Conservation (phyloP, 2,329 filamentous ascomycete genomes). For the Elsinoe australis region DNA sequence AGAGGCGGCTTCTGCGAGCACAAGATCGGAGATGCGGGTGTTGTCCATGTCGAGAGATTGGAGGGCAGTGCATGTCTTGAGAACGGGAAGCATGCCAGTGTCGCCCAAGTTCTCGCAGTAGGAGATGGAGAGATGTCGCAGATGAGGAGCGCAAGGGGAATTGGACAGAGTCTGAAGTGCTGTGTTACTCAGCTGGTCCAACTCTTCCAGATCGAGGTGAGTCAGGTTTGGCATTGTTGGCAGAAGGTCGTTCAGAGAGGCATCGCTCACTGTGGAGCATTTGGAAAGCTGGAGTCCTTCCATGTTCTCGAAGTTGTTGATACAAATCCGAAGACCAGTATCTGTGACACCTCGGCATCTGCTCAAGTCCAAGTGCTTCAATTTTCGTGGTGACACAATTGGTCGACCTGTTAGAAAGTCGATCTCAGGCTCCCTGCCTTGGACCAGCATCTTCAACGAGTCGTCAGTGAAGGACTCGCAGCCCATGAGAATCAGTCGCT, state of each 20-base stretch:
- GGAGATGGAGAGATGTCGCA: constrained; percentile 79
- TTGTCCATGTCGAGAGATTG: constrained; percentile 81
- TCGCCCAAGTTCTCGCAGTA: constrained; percentile 86
- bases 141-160: constrained; percentile 60
- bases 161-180: constrained; percentile 67
- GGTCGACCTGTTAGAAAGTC: constrained; percentile 72
- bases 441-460: constrained; percentile 63
- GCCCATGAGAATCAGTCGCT: constrained; percentile 72
- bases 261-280: constrained; percentile 66
- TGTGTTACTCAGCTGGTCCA: constrained; percentile 67
- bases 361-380: constrained; percentile 80
- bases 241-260: constrained; percentile 62
- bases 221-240: constrained; percentile 69
- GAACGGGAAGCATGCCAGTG: constrained; percentile 69
- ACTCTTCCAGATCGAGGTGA: constrained; percentile 83
- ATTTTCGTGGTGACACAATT: constrained; percentile 65
- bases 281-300: constrained; percentile 78
- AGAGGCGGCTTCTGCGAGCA: constrained; percentile 75
- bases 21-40: constrained; percentile 78
- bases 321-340: constrained; percentile 61
- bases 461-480: constrained; percentile 72
- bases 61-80: constrained; percentile 66
- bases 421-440: constrained; percentile 67
- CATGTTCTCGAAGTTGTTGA: constrained; percentile 66
- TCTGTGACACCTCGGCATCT: constrained; percentile 69